Evolutionary conservation across 371 early-diverging fungal species (phyloP).

Genomic region (Mucor racemosus): DNA sequence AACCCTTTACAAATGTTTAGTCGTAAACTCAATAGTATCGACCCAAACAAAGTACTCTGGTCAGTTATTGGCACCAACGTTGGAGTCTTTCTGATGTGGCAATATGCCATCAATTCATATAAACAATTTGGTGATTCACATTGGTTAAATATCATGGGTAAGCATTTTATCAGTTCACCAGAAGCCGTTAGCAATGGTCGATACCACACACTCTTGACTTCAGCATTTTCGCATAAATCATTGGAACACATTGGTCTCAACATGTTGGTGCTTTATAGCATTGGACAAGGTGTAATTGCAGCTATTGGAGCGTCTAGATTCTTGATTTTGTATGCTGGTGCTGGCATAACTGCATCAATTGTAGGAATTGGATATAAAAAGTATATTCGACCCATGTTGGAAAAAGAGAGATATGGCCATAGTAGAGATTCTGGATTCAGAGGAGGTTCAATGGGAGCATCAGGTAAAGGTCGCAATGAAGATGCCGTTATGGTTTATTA

Average conservation of each 20-base stretch:
- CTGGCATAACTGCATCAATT: constrained; percentile 38
- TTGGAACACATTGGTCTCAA: constrained; percentile 58
- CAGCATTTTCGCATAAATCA: constrained; percentile 54
- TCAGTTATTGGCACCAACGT: constrained; percentile 54
- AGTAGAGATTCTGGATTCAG: neutral
- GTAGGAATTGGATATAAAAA: constrained; percentile 34
- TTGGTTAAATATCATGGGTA: constrained; percentile 50
- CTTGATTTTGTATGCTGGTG: constrained; percentile 44
- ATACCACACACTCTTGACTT: constrained; percentile 55
- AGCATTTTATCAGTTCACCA: constrained; percentile 48
- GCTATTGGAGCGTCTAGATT: constrained; percentile 51
- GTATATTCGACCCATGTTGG: constrained; percentile 42
- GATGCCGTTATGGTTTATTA: too few relatives aligned
- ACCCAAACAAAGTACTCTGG: constrained; percentile 50
- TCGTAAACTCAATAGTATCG: constrained; percentile 32
- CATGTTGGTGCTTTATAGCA: constrained; percentile 53
- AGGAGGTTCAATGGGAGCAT: constrained; percentile 48
- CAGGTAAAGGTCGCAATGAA: constrained; percentile 29
- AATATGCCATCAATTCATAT: constrained; percentile 54
- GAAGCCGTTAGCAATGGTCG: constrained; percentile 44
- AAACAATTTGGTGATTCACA: constrained; percentile 51
- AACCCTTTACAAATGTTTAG: constrained; percentile 33
- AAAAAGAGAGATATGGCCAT: constrained; percentile 13
- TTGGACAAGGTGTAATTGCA: constrained; percentile 50
- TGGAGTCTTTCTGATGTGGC: constrained; percentile 55